These are phyloP conservation scores for Panaeolus cyanescens DNA, from an alignment of 768 basidiomycete genomes.

Conservation along the genomic window DNA sequence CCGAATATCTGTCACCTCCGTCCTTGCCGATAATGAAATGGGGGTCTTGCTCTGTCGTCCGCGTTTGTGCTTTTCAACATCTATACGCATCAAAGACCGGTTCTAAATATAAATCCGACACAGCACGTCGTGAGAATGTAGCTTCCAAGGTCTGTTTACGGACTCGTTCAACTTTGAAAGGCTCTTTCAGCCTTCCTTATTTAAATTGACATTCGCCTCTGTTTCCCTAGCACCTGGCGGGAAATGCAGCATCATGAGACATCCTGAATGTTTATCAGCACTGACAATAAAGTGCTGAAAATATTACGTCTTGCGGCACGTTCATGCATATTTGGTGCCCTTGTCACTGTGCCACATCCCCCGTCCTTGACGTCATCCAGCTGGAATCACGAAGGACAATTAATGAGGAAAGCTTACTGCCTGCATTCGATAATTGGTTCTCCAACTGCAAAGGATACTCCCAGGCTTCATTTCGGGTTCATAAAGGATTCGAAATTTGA, in stretches of 20 bases:
- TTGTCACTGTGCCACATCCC: no score
- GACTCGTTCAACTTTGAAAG: background rate
- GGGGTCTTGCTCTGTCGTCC: background rate
- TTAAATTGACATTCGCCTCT: no score
- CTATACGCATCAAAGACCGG: background rate
- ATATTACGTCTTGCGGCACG: no score
- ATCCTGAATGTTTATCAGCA: background rate
- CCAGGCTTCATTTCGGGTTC: no score
- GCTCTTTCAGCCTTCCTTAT: background rate
- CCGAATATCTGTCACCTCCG: background rate
- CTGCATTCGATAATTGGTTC: no score
- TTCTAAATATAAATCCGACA: background rate
- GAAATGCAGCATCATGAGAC: background rate
- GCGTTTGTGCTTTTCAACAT: background rate
- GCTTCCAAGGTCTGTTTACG: background rate
- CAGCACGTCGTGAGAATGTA: background rate
- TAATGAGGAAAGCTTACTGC: no score
- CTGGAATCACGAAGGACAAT: no score
- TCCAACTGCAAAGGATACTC: no score
- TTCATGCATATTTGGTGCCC: no score
- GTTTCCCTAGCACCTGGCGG: background rate
- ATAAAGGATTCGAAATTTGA: no score
- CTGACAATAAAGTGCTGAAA: no score
- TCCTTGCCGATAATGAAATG: background rate
- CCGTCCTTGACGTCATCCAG: no score